Evolutionary conservation across 768 basidiomycete species (phyloP).

Genomic region (Kondoa subrosea): DNA sequence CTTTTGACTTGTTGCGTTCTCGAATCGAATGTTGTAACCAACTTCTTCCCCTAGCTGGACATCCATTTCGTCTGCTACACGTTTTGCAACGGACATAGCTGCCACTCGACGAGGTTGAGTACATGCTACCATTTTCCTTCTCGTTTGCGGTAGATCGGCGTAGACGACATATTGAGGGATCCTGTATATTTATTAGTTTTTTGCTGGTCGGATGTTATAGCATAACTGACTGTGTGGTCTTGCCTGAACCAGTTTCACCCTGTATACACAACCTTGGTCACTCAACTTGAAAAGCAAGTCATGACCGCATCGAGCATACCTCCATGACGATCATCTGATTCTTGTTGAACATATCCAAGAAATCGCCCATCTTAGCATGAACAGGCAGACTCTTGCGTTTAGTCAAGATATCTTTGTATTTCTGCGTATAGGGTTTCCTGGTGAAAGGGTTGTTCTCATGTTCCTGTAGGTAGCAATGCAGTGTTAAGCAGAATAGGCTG

Average conservation of each 20-base stretch:
- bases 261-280: background rate
- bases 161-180: constrained; percentile 94
- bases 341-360: constrained; percentile 47
- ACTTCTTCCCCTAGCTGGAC: constrained; percentile 86
- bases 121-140: constrained; percentile 76
- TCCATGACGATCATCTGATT: constrained; percentile 77
- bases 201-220: background rate
- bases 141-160: constrained; percentile 77
- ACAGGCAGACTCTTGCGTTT: constrained; percentile 78
- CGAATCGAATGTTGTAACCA: constrained; percentile 95
- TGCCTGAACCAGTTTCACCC: constrained; percentile 88
- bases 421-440: constrained; percentile 51
- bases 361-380: constrained; percentile 74
- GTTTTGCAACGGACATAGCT: constrained; percentile 94
- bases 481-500: constrained; percentile 5
- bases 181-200: constrained; percentile 34
- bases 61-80: constrained; percentile 98
- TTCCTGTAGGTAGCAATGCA: constrained; percentile 38
- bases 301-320: background rate
- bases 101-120: constrained; percentile 93
- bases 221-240: constrained; percentile 69
- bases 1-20: constrained; percentile 81
- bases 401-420: constrained; percentile 74
- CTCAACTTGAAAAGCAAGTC: background rate
- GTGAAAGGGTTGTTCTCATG: constrained; percentile 78